Conservation (phyloP, 768 basidiomycete genomes). For the Russula sp. region DNA sequence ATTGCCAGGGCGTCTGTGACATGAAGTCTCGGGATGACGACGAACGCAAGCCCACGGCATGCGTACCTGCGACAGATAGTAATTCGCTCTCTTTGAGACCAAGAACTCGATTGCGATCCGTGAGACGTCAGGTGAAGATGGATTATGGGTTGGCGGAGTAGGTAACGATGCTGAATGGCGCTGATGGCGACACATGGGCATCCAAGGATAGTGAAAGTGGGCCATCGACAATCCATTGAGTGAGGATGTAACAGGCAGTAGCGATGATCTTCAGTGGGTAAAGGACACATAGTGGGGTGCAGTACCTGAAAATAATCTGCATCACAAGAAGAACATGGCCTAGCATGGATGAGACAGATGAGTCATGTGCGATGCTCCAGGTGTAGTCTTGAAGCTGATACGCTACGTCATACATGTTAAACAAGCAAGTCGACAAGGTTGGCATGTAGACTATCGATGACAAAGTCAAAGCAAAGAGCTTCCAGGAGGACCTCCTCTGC, state of each 20-base stretch:
- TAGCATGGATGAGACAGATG: slow-evolving; percentile 40
- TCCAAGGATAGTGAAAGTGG: slow-evolving; percentile 68
- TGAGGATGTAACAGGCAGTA: slow-evolving; percentile 68
- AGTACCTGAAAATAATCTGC: slow-evolving; percentile 42
- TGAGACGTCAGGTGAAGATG: slow-evolving; percentile 61
- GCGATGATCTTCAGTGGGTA: slow-evolving; percentile 66
- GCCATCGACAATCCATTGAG: slow-evolving; percentile 64
- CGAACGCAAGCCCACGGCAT: not conserved
- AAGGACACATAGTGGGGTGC: slow-evolving; percentile 71
- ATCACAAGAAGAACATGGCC: slow-evolving; percentile 2
- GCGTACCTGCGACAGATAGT: slow-evolving; percentile 50
- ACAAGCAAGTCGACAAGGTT: slow-evolving; percentile 68
- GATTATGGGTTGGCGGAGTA: slow-evolving; percentile 73
- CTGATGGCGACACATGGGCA: slow-evolving; percentile 61
- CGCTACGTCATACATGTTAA: slow-evolving; percentile 46
- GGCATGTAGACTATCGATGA: slow-evolving; percentile 68
- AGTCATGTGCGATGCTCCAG: slow-evolving; percentile 85
- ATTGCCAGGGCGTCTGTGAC: slow-evolving; percentile 16
- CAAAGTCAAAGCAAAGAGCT: slow-evolving; percentile 80
- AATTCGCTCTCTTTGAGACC: slow-evolving; percentile 55
- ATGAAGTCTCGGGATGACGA: not conserved
- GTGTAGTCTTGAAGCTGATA: slow-evolving; percentile 58
- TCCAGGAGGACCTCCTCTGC: slow-evolving; percentile 77
- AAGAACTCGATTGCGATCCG: slow-evolving; percentile 61
- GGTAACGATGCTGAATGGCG: slow-evolving; percentile 71